Conservation (phyloP, 192 early-diverging fungal species). For the Entomortierella chlamydospora region DNA sequence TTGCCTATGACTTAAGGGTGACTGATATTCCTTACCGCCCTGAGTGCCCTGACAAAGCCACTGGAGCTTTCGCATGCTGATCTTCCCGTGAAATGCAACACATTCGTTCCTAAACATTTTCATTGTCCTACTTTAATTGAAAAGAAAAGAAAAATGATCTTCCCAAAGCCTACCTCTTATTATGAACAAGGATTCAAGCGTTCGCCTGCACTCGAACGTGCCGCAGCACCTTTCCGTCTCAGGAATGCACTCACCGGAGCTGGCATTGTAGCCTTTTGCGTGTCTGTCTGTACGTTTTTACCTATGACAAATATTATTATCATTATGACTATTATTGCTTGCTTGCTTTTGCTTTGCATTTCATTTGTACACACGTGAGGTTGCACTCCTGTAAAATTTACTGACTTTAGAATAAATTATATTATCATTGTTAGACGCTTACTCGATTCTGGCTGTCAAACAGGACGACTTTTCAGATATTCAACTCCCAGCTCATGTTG, state of each 20-base stretch:
- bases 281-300: slow-evolving; percentile 61
- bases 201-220: slow-evolving; percentile 67
- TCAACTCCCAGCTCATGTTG: slow-evolving; percentile 64
- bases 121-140: no score
- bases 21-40: no score
- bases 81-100: no score
- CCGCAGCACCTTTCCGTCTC: slow-evolving; percentile 60
- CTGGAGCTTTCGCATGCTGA: no score
- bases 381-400: no score
- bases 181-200: slow-evolving; percentile 58
- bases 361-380: no score
- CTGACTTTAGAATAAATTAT: no score
- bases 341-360: background rate
- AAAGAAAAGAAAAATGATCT: slow-evolving; percentile 21
- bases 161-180: slow-evolving; percentile 52
- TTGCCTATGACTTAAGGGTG: no score
- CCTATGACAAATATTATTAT: background rate
- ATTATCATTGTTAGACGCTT: slow-evolving; percentile 66
- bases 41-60: background rate
- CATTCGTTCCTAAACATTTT: no score
- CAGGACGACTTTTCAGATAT: slow-evolving; percentile 85
- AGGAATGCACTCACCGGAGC: slow-evolving; percentile 63
- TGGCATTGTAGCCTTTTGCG: slow-evolving; percentile 62
- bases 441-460: slow-evolving; percentile 77
- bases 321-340: background rate